Conservation (phyloP, 129 eudicot species). For the Sambucus nigra region DNA sequence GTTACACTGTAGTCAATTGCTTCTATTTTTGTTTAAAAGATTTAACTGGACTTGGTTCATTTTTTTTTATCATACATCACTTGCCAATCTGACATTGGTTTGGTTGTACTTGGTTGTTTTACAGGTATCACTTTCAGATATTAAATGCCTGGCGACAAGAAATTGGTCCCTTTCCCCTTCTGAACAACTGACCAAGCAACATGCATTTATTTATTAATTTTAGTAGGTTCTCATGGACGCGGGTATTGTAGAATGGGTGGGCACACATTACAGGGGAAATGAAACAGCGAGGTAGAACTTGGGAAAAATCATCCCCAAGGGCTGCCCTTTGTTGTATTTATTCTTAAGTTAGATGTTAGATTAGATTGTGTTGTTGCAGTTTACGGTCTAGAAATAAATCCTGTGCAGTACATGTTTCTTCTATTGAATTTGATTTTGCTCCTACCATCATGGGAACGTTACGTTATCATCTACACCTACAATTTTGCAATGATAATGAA, state of each 20-base stretch:
- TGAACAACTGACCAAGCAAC: neutral
- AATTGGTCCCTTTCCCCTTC: neutral
- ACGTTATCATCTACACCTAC: too few relatives aligned
- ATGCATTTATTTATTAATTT: neutral
- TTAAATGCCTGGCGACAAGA: too few relatives aligned
- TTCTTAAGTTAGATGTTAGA: neutral
- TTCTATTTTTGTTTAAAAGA: too few relatives aligned
- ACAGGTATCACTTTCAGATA: neutral
- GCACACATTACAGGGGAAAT: neutral
- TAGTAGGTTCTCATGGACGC: neutral
- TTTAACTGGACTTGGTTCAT: too few relatives aligned
- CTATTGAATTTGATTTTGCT: neutral
- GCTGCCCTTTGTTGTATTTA: constrained; percentile 8
- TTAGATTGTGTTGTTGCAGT: neutral
- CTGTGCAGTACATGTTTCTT: too few relatives aligned
- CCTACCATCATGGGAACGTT: too few relatives aligned
- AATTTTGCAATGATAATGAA: too few relatives aligned
- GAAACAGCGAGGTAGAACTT: neutral
- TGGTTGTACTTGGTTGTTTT: neutral
- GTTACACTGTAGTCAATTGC: too few relatives aligned
- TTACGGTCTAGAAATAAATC: neutral
- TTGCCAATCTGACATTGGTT: too few relatives aligned
- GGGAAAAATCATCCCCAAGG: neutral
- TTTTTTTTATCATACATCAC: too few relatives aligned
- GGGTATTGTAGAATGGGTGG: neutral